These are phyloP conservation scores for Pyrenochaeta sp. DNA, from an alignment of 2,329 filamentous ascomycete species.

Conservation along the genomic window DNA sequence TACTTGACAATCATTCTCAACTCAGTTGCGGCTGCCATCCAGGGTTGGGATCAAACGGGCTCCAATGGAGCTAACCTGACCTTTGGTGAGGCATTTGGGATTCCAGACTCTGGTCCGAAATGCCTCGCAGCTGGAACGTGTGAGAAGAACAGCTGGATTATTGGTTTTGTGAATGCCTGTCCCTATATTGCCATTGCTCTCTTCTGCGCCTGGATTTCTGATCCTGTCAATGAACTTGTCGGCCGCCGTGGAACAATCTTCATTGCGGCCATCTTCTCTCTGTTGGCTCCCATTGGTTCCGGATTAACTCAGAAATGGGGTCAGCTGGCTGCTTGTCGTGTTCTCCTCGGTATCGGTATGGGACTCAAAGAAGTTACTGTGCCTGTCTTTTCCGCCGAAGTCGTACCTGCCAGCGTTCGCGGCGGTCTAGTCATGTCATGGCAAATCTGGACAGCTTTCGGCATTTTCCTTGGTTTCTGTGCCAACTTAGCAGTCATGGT, in stretches of 20 bases:
- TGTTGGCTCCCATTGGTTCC: conserved; percentile 47
- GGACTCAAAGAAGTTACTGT: conserved; percentile 56
- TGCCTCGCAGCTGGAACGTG: conserved; percentile 36
- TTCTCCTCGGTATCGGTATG: conserved; percentile 53
- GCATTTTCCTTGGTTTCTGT: conserved; percentile 56
- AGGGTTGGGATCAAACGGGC: conserved; percentile 70
- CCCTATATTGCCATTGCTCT: conserved; percentile 43
- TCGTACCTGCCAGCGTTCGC: conserved; percentile 57
- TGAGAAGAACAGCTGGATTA: conserved; percentile 43
- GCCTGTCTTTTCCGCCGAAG: conserved; percentile 58
- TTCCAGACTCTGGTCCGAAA: conserved; percentile 32
- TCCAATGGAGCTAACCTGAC: conserved; percentile 64
- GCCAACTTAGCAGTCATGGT: conserved; percentile 52
- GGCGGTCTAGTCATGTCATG: conserved; percentile 59
- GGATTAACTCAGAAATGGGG: conserved; percentile 50
- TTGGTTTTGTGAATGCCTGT: conserved; percentile 43
- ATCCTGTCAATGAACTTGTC: conserved; percentile 40
- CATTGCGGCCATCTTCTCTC: conserved; percentile 44
- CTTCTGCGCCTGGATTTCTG: conserved; percentile 36
- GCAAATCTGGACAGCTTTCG: conserved; percentile 56
- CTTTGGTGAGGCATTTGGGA: conserved; percentile 57
- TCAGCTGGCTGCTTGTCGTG: conserved; percentile 50
- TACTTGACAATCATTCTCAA: conserved; percentile 73
- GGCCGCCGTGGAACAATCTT: conserved; percentile 47
- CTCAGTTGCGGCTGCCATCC: conserved; percentile 74